Evolutionary conservation across 805 yeast species (phyloP).

Genomic region (Ogataea salicorniae): DNA sequence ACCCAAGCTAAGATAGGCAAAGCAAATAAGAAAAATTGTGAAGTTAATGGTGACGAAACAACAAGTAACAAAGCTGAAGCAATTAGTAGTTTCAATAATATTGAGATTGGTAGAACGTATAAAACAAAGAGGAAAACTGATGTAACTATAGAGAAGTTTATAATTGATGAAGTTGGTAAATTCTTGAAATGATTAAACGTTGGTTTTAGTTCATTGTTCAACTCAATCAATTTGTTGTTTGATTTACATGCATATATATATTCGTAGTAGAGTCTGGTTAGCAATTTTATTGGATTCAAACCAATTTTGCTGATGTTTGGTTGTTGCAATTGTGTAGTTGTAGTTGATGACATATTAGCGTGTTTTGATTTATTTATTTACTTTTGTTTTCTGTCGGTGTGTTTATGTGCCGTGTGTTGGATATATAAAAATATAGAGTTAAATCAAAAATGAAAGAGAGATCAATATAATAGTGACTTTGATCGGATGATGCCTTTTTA

Average conservation of each 20-base stretch:
- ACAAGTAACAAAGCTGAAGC: constrained; percentile 42
- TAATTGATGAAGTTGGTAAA: constrained; percentile 36
- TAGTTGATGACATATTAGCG: background rate
- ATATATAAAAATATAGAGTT: too few relatives aligned
- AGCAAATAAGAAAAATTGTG: constrained; percentile 80
- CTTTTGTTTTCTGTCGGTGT: too few relatives aligned
- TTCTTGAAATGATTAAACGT: constrained; percentile 18
- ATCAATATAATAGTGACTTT: too few relatives aligned
- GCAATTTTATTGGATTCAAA: constrained; percentile 12
- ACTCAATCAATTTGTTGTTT: constrained; percentile 16
- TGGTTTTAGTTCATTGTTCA: constrained; percentile 18
- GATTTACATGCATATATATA: constrained; percentile 13
- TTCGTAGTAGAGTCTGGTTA: constrained; percentile 19
- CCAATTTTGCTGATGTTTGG: constrained; percentile 2
- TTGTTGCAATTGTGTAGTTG: too few relatives aligned
- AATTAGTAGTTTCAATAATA: constrained; percentile 30
- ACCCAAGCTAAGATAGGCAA: constrained; percentile 85
- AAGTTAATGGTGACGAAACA: constrained; percentile 63
- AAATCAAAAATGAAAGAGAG: too few relatives aligned
- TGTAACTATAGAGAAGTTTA: constrained; percentile 32
- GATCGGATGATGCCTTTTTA: too few relatives aligned
- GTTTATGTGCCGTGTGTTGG: too few relatives aligned
- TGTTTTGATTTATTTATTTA: too few relatives aligned
- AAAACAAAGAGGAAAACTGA: constrained; percentile 55
- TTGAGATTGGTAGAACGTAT: constrained; percentile 49